Evolutionary conservation across 345 rosid species (phyloP).

Genomic region (Excoecaria cochinchinensis): DNA sequence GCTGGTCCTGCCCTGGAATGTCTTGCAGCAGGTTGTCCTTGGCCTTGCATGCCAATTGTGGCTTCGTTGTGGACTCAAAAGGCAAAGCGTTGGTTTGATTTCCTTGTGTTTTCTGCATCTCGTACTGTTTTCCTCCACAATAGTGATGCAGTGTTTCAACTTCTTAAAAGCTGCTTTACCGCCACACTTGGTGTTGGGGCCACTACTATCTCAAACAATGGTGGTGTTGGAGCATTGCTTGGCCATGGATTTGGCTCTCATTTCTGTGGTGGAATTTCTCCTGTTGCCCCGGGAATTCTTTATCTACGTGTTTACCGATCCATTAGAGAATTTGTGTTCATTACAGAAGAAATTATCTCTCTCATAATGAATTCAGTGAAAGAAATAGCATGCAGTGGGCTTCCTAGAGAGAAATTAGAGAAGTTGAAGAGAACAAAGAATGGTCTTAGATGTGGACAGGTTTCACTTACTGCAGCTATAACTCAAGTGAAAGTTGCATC

Average conservation of each 20-base stretch:
- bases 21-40: conserved; percentile 87
- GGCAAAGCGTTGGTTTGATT: conserved; percentile 94
- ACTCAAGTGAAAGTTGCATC: conserved; percentile 76
- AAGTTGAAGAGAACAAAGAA: conserved; percentile 61
- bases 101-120: conserved; percentile 84
- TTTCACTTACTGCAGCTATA: conserved; percentile 75
- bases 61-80: conserved; percentile 92
- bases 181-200: conserved; percentile 68
- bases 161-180: conserved; percentile 85
- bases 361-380: conserved; percentile 77
- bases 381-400: conserved; percentile 60
- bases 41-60: conserved; percentile 97
- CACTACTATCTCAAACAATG: conserved; percentile 47
- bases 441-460: conserved; percentile 71
- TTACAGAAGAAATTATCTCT: conserved; percentile 83
- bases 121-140: conserved; percentile 86
- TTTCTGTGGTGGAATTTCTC: conserved; percentile 69
- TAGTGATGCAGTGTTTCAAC: conserved; percentile 86
- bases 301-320: conserved; percentile 74
- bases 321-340: conserved; percentile 66
- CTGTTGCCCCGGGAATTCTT: conserved; percentile 92
- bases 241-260: conserved; percentile 96
- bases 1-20: conserved; percentile 79
- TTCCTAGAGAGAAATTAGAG: conserved; percentile 51
- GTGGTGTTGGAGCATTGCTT: conserved; percentile 92